phyloP scores from a whole-genome alignment of 371 early-diverging fungal species.

The Mucor irregularis region DNA sequence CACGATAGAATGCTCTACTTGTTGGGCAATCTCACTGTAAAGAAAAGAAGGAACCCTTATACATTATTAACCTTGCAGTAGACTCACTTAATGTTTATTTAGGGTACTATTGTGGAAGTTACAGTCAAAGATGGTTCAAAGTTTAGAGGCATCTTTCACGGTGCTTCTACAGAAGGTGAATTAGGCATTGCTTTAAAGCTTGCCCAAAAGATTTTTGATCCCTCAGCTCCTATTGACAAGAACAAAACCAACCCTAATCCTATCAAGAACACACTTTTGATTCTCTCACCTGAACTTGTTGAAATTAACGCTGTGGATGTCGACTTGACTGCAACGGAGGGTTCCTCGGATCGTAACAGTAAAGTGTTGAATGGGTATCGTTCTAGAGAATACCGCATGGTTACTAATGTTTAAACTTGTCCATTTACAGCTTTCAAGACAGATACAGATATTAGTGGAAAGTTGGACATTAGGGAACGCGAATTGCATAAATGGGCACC shows the following conservation, averaged over 20 bases:
- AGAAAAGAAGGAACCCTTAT: no score
- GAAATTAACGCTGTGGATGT: slow-evolving; percentile 59
- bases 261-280: slow-evolving; percentile 53
- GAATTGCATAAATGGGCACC: slow-evolving; percentile 88
- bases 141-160: slow-evolving; percentile 80
- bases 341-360: slow-evolving; percentile 48
- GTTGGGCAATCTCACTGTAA: slow-evolving; percentile 72
- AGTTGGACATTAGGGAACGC: slow-evolving; percentile 70
- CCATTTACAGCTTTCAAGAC: slow-evolving; percentile 71
- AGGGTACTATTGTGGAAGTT: slow-evolving; percentile 81
- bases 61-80: neutral
- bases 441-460: slow-evolving; percentile 86
- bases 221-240: slow-evolving; percentile 25
- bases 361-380: slow-evolving; percentile 16
- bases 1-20: slow-evolving; percentile 79
- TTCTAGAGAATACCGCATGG: neutral
- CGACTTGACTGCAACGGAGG: slow-evolving; percentile 43
- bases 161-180: slow-evolving; percentile 73
- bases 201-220: slow-evolving; percentile 52
- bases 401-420: neutral
- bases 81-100: neutral
- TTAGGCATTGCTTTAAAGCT: slow-evolving; percentile 76
- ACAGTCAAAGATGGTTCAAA: slow-evolving; percentile 64
- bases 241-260: slow-evolving; percentile 53
- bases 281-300: slow-evolving; percentile 73